Evolutionary conservation across 2,329 filamentous ascomycete genomes (phyloP), one percentile per base, ranked within the genome.

Genomic region (Paradendryphiella salina): DNA sequence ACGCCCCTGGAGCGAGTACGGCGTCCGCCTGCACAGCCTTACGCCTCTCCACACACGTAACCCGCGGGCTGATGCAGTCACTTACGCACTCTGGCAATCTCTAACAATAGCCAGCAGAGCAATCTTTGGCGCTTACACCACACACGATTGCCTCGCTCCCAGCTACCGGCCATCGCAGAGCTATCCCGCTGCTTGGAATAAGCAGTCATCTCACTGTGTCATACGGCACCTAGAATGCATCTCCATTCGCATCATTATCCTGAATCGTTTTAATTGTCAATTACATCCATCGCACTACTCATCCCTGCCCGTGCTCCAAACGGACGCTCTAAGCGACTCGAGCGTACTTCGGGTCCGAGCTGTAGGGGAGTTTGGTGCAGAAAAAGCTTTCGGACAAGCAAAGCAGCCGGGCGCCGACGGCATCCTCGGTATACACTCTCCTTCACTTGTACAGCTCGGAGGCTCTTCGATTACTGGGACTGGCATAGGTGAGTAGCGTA

Each of bases 271-370:
- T 35, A 10, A 26, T 26, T 26, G 21, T 14, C 21, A 14, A 36
- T 18, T 35, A 26, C 29, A 31, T 26, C 23, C 10, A 34, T 38
- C 35, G 6, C 23, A 34, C 42, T 31, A 33, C 13, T 26, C 46
- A 26, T 50, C 52, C 38, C 42, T 46, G 28, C 57, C 41, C 15
- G 59, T 29, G 33, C 52, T 55, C 4, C 48, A 57, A 18, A 54
- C 45, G 18, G 55, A 38, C 10, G 49, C 57, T 26, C 40, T 54
- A 17, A 41, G 35, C 18, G 43, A 49, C 38, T 33, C 20, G n/a
- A 36, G 15, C 23, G 43, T 40, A 10, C 26, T 35, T 32, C 39
- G 28, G 14, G 47, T 28, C 36, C n/a, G 10, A 28, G 34, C 31
- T 7, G 31, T 21, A 43, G 33, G 31, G 13, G 40, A 46, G 5